Evolutionary conservation across 345 rosid genomes (phyloP).

Genomic region (Lepidium aucheri): DNA sequence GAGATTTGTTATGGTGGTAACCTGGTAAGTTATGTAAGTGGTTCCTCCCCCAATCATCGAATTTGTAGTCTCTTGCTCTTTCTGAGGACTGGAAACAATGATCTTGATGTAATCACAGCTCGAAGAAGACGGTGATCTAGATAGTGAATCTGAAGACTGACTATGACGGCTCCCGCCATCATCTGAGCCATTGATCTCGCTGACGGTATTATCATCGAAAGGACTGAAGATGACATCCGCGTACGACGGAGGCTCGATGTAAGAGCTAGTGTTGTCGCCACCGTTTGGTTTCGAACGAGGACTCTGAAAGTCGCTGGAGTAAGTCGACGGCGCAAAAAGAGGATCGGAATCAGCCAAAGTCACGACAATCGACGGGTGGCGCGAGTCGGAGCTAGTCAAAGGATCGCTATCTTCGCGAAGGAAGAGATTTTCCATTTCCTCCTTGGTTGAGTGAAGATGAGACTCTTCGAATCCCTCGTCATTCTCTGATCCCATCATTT

Average conservation of each 20-base stretch:
- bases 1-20: slow-evolving; percentile 77
- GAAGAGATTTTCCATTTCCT: slow-evolving; percentile 66
- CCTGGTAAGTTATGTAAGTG: slow-evolving; percentile 58
- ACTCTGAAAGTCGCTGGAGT: background rate
- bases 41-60: slow-evolving; percentile 66
- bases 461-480: slow-evolving; percentile 32
- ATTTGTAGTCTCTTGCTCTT: slow-evolving; percentile 69
- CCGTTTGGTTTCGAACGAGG: slow-evolving; percentile 25
- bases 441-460: slow-evolving; percentile 41
- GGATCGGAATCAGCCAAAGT: slow-evolving; percentile 74
- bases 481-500: slow-evolving; percentile 87
- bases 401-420: slow-evolving; percentile 35
- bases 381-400: slow-evolving; percentile 28
- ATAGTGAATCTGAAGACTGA: slow-evolving; percentile 36
- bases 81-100: slow-evolving; percentile 80
- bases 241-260: slow-evolving; percentile 90
- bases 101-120: slow-evolving; percentile 55
- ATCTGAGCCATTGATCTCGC: slow-evolving; percentile 53
- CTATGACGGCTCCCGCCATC: slow-evolving; percentile 31
- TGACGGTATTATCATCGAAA: slow-evolving; percentile 46
- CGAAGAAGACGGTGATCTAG: slow-evolving; percentile 54
- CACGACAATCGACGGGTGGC: slow-evolving; percentile 40
- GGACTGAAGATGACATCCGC: slow-evolving; percentile 83
- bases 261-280: slow-evolving; percentile 30
- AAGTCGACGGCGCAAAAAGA: slow-evolving; percentile 30